Conservation (phyloP, 208 protist genomes). For the Trypanosoma avium region DNA sequence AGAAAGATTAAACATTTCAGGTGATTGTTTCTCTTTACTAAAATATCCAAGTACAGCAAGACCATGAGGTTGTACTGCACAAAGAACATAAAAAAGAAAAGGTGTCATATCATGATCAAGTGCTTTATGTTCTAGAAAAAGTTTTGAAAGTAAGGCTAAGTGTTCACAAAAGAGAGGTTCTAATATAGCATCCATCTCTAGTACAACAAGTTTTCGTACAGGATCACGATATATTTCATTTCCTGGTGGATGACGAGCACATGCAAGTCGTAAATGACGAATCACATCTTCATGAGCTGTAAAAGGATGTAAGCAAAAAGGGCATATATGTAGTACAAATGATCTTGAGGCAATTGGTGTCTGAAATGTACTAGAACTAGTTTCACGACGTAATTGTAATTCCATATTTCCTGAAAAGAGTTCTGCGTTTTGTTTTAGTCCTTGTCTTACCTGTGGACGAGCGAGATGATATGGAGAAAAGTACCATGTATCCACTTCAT, state of each 20-base stretch:
- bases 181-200: constrained; percentile 97
- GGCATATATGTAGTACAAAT: constrained; percentile 96
- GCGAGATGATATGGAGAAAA: constrained; percentile 97
- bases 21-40: constrained; percentile 97
- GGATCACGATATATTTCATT: constrained; percentile 89
- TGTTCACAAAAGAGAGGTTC: constrained; percentile 98
- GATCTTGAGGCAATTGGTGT: constrained; percentile 38
- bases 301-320: constrained; percentile 97
- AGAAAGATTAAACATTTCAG: constrained; percentile 98
- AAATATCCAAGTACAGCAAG: constrained; percentile 98
- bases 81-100: constrained; percentile 99
- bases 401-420: constrained; percentile 48
- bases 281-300: constrained; percentile 70
- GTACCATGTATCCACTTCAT: constrained; percentile 98
- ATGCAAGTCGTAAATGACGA: constrained; percentile 86
- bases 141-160: constrained; percentile 98
- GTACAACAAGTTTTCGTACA: constrained; percentile 87
- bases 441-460: constrained; percentile 63
- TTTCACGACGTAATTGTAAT: constrained; percentile 39
- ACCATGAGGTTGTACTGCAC: constrained; percentile 90
- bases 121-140: constrained; percentile 99
- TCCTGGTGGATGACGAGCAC: constrained; percentile 88
- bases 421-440: constrained; percentile 50
- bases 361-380: background rate
- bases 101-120: constrained; percentile 99